Percentiles rank a stretch among this genome's conserved stretches.
Evolutionary conservation across 2,329 filamentous ascomycete genomes (phyloP).

Genomic region (Ascocoryne sarcoides): DNA sequence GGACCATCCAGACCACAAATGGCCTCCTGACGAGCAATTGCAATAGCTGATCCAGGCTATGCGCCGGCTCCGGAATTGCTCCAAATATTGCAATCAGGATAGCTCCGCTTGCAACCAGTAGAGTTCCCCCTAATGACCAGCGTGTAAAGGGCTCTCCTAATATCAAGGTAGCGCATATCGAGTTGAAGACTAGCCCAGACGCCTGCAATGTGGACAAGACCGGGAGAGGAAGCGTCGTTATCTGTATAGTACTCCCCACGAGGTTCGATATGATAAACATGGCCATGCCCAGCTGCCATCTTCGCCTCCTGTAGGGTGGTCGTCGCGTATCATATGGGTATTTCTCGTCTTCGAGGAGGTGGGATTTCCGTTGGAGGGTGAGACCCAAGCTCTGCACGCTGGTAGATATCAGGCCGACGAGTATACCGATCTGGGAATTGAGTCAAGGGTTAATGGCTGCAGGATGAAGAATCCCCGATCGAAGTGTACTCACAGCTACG

Average conservation of each 20-base stretch:
- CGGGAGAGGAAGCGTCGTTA: slow-evolving; percentile 87
- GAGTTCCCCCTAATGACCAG: slow-evolving; percentile 84
- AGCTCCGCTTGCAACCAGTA: slow-evolving; percentile 82
- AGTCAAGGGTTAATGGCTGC: slow-evolving; percentile 6
- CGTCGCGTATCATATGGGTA: slow-evolving; percentile 64
- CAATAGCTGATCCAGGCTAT: slow-evolving; percentile 76
- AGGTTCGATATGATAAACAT: slow-evolving; percentile 96
- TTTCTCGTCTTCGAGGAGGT: slow-evolving; percentile 95
- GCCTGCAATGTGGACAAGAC: slow-evolving; percentile 93
- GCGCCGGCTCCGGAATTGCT: slow-evolving; percentile 85
- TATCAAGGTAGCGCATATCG: slow-evolving; percentile 89
- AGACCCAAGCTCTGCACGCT: slow-evolving; percentile 91
- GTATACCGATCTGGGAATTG: slow-evolving; percentile 65
- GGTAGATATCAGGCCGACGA: slow-evolving; percentile 88
- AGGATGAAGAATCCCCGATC: not conserved
- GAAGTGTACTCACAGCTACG: slow-evolving; percentile 50
- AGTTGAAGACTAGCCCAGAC: slow-evolving; percentile 96
- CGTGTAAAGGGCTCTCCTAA: slow-evolving; percentile 88
- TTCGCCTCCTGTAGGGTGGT: slow-evolving; percentile 78
- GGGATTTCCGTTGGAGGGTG: slow-evolving; percentile 94
- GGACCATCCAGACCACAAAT: slow-evolving; percentile 83
- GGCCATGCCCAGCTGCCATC: slow-evolving; percentile 96
- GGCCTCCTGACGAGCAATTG: slow-evolving; percentile 61
- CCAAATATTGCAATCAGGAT: slow-evolving; percentile 89
- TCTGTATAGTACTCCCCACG: slow-evolving; percentile 91